Percentiles rank a stretch among this genome's conserved stretches.
Evolutionary conservation across 495 filamentous ascomycete species (phyloP).

Genomic region (Xylaria longipes): DNA sequence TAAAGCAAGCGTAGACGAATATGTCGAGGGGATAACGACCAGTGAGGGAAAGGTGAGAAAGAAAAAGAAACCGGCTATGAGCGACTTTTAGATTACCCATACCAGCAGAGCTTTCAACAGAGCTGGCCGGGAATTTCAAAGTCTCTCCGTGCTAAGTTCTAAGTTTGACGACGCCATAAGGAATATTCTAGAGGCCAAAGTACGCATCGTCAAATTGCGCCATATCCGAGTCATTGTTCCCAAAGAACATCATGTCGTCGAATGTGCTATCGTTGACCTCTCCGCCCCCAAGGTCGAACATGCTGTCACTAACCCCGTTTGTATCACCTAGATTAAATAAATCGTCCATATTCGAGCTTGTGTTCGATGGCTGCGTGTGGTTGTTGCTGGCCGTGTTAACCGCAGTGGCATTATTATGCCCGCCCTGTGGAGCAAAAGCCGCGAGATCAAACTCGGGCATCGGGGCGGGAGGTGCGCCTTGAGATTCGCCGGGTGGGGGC

Average conservation of each 20-base stretch:
- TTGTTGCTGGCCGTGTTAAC: slow-evolving; percentile 25
- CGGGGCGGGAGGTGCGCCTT: slow-evolving; percentile 34
- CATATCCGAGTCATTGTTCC: slow-evolving; percentile 42
- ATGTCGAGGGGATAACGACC: neutral
- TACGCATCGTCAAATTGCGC: slow-evolving; percentile 47
- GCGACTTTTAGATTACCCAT: neutral
- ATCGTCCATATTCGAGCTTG: slow-evolving; percentile 43
- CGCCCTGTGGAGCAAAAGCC: slow-evolving; percentile 36
- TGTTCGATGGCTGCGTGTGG: slow-evolving; percentile 31
- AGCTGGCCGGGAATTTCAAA: neutral
- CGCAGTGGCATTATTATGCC: slow-evolving; percentile 25
- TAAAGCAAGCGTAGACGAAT: neutral
- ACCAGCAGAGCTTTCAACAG: neutral
- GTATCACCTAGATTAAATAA: slow-evolving; percentile 45
- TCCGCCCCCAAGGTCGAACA: slow-evolving; percentile 46
- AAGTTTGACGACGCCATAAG: neutral
- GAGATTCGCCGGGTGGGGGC: slow-evolving; percentile 38
- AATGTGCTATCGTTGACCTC: slow-evolving; percentile 49
- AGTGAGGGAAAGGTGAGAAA: neutral
- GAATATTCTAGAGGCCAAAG: slow-evolving; percentile 27
- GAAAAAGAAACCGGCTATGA: neutral
- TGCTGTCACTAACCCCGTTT: slow-evolving; percentile 38
- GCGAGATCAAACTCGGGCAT: slow-evolving; percentile 42
- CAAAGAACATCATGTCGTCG: slow-evolving; percentile 49
- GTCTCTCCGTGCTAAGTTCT: neutral